Conservation (phyloP, 1,139 yeast genomes). For the Zygoascus sp. region DNA sequence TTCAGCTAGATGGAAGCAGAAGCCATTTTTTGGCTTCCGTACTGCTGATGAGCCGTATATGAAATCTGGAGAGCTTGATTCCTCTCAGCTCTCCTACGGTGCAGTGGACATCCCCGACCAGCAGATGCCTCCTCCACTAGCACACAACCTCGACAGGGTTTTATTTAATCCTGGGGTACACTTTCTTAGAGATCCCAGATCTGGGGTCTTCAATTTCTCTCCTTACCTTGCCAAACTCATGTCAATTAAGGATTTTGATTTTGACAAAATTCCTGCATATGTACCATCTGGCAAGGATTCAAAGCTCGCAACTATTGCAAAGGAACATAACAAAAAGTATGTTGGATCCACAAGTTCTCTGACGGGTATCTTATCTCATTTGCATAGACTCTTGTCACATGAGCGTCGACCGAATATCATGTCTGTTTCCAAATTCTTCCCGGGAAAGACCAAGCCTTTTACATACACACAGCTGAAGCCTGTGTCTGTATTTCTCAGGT, state of each 20-base stretch:
- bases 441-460: constrained; percentile 30
- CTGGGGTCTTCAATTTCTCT: constrained; percentile 66
- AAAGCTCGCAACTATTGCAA: constrained; percentile 48
- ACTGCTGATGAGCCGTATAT: constrained; percentile 6
- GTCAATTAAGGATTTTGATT: constrained; percentile 65
- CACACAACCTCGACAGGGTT: constrained; percentile 63
- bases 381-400: constrained; percentile 66
- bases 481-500: constrained; percentile 41
- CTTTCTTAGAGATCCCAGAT: constrained; percentile 68
- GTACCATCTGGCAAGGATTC: constrained; percentile 66
- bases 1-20: not conserved
- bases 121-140: constrained; percentile 42
- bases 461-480: constrained; percentile 41
- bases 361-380: constrained; percentile 69
- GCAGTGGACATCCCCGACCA: constrained; percentile 26
- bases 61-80: constrained; percentile 12
- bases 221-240: constrained; percentile 58
- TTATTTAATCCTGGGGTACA: constrained; percentile 83
- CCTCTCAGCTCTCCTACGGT: constrained; percentile 17
- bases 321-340: constrained; percentile 41
- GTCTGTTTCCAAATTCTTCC: constrained; percentile 44
- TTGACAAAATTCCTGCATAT: constrained; percentile 52
- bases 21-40: constrained; percentile 8
- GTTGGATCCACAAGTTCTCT: constrained; percentile 85
- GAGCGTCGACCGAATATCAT: constrained; percentile 47